These are phyloP conservation scores for Nicotiana noctiflora DNA, from an alignment of 257 asterid genomes.

Conservation along the genomic window DNA sequence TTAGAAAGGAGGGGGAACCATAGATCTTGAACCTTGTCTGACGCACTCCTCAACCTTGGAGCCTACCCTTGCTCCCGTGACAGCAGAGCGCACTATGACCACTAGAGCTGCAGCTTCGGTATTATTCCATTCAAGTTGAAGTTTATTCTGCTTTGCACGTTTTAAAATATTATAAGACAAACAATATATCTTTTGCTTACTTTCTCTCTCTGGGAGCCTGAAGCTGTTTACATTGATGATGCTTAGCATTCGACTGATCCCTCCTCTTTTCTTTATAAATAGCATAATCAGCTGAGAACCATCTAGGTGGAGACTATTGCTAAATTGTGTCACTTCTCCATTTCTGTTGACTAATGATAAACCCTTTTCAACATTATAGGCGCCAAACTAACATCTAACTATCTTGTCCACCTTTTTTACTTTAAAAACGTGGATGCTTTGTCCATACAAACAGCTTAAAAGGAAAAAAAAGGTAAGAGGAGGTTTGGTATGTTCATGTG, in stretches of 20 bases:
- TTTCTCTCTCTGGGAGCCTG: neutral
- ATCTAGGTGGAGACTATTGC: neutral
- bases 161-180: neutral
- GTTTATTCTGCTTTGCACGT: neutral
- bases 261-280: neutral
- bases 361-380: neutral
- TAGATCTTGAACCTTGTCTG: constrained; percentile 89
- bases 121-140: constrained; percentile 13
- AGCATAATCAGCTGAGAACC: constrained; percentile 1
- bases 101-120: constrained; percentile 99
- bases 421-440: neutral
- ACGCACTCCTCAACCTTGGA: constrained; percentile 93
- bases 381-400: neutral
- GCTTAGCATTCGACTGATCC: neutral
- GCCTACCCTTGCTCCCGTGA: constrained; percentile 97
- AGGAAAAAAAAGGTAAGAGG: neutral
- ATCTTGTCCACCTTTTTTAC: too few relatives aligned
- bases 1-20: constrained; percentile 86
- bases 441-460: neutral
- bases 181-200: neutral
- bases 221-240: neutral
- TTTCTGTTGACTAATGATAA: neutral
- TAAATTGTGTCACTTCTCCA: neutral
- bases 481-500: neutral
- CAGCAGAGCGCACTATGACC: constrained; percentile 97